phyloP scores from a whole-genome alignment of 2,329 filamentous ascomycete genomes.

The Xylariaceae sp. region DNA sequence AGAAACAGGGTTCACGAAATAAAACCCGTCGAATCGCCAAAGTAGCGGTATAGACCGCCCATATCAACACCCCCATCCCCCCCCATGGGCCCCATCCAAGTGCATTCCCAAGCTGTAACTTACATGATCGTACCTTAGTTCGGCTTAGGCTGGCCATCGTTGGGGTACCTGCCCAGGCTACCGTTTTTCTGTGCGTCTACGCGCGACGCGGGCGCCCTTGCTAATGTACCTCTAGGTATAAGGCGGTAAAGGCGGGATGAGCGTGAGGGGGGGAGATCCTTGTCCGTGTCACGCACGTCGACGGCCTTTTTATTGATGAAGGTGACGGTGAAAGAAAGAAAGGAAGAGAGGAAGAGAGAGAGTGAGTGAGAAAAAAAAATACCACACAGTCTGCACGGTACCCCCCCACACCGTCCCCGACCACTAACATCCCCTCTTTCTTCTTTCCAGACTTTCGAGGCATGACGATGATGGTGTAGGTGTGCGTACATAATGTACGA shows the following conservation, averaged over 20 bases:
- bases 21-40: conserved; percentile 11
- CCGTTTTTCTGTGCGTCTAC: not conserved
- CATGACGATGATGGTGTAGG: not conserved
- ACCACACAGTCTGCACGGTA: conserved; percentile 13
- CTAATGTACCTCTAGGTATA: not conserved
- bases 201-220: not conserved
- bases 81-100: too few relatives aligned
- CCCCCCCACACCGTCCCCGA: conserved; percentile 7
- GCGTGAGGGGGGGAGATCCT: conserved; percentile 1
- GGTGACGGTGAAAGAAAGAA: conserved; percentile 12
- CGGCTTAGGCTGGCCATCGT: not conserved
- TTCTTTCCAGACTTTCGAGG: not conserved
- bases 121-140: not conserved
- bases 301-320: not conserved
- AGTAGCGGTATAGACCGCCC: conserved; percentile 19
- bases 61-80: not conserved
- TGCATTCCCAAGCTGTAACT: not conserved
- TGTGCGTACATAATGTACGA: conserved; percentile 3
- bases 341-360: too few relatives aligned
- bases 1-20: conserved; percentile 14
- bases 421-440: too few relatives aligned
- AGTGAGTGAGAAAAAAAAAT: not conserved
- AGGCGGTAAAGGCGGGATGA: conserved; percentile 17
- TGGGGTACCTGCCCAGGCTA: not conserved
- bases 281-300: conserved; percentile 9